These are phyloP conservation scores for Lagerstroemia speciosa DNA, from an alignment of 345 rosid species.

Conservation along the genomic window DNA sequence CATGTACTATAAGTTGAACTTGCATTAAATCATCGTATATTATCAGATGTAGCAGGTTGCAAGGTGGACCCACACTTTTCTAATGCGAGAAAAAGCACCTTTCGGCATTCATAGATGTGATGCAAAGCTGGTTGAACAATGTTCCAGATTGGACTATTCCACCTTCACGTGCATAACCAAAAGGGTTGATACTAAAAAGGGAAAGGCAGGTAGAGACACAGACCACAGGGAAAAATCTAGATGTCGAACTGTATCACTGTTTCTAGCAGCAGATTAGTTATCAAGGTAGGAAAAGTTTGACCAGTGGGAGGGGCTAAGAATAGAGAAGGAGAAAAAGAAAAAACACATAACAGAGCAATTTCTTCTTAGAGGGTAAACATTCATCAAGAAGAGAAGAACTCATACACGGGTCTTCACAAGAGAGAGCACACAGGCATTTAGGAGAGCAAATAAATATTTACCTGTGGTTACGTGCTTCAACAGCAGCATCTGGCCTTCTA, in stretches of 20 bases:
- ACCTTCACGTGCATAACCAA: not conserved
- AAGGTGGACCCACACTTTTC: not conserved
- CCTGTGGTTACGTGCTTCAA: constrained; percentile 92
- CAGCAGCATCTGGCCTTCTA: constrained; percentile 62
- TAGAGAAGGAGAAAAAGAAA: not conserved
- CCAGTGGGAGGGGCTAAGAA: not conserved
- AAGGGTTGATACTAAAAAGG: not conserved
- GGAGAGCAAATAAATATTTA: constrained; percentile 20
- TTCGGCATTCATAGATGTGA: not conserved
- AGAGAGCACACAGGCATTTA: not conserved
- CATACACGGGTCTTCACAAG: not conserved
- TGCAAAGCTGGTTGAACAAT: not conserved
- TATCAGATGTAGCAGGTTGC: not conserved
- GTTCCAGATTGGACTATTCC: not conserved
- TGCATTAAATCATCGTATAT: not conserved
- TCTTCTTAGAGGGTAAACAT: not conserved
- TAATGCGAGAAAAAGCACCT: not conserved
- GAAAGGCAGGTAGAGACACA: not conserved
- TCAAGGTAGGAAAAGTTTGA: not conserved
- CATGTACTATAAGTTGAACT: not conserved
- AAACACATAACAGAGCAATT: not conserved
- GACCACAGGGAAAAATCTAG: not conserved
- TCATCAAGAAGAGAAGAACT: not conserved
- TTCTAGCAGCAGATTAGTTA: not conserved
- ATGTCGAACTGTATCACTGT: not conserved